phyloP scores from a whole-genome alignment of 1,284 basidiomycete genomes.

The Ganoderma leucocontextum region DNA sequence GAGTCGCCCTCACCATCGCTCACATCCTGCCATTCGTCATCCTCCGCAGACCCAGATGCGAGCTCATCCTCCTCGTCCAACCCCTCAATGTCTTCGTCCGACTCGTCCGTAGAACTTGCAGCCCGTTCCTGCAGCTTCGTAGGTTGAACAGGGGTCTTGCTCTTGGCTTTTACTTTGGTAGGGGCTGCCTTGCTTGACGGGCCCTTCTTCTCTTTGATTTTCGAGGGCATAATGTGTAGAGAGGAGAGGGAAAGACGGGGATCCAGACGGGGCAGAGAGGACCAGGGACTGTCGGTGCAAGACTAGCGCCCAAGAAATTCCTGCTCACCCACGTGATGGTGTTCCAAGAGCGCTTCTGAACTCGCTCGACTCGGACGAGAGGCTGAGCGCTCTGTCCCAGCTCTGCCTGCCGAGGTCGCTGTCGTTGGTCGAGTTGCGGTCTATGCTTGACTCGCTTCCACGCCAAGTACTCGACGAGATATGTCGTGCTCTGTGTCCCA shows the following conservation, averaged over 20 bases:
- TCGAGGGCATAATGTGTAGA: constrained; percentile 17
- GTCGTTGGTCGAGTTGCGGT: too few species aligned
- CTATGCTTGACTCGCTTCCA: too few species aligned
- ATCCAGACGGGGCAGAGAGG: not conserved
- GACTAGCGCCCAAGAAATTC: constrained; percentile 25
- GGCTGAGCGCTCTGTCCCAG: too few species aligned
- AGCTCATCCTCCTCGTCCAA: constrained; percentile 42
- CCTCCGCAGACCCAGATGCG: constrained; percentile 21
- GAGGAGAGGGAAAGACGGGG: not conserved
- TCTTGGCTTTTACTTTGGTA: constrained; percentile 8
- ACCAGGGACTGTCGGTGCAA: not conserved
- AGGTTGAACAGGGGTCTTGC: constrained; percentile 16
- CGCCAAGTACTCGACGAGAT: too few species aligned
- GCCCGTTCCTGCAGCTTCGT: constrained; percentile 26
- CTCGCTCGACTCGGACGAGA: too few species aligned
- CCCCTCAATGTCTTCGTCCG: constrained; percentile 36
- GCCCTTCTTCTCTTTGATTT: constrained; percentile 16
- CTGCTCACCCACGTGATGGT: constrained; percentile 13
- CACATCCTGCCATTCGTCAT: constrained; percentile 43
- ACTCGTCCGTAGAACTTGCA: constrained; percentile 25
- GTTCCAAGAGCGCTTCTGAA: not conserved
- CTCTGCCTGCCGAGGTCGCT: too few species aligned
- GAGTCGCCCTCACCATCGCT: constrained; percentile 42
- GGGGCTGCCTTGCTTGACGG: constrained; percentile 5
- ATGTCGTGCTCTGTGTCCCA: too few species aligned